phyloP scores from a whole-genome alignment of 768 basidiomycete genomes.

The Macrolepiota dolichaula region DNA sequence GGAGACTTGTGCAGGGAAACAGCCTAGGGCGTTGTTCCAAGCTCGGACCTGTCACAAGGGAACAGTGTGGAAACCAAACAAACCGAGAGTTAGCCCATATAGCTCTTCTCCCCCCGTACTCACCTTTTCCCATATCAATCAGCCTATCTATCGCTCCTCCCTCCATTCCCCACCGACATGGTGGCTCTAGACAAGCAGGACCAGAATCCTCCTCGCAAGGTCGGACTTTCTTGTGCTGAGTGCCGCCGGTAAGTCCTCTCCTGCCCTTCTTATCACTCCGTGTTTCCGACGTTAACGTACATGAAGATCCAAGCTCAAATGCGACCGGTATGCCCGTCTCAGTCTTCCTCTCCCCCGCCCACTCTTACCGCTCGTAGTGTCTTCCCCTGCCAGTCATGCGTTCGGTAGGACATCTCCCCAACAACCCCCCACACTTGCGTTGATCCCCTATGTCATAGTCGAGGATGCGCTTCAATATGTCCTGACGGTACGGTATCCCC shows the following conservation, averaged over 20 bases:
- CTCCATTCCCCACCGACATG: background rate
- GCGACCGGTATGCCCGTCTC: conserved; percentile 35
- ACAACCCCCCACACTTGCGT: background rate
- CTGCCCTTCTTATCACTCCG: background rate
- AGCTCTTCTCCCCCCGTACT: background rate
- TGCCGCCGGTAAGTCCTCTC: conserved; percentile 38
- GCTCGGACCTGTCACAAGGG: conserved; percentile 12
- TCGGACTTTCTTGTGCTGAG: conserved; percentile 48
- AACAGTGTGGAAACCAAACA: conserved; percentile 11
- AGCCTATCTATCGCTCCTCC: conserved; percentile 7
- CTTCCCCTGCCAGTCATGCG: conserved; percentile 55
- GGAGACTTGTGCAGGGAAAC: background rate
- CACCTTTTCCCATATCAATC: conserved; percentile 9
- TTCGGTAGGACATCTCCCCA: conserved; percentile 27
- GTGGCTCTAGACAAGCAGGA: conserved; percentile 5
- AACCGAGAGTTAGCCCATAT: conserved; percentile 6
- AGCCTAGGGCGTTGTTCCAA: conserved; percentile 6
- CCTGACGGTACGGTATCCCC: conserved; percentile 36
- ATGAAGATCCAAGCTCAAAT: conserved; percentile 50
- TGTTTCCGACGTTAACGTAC: background rate
- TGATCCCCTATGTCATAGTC: conserved; percentile 22
- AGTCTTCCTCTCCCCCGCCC: background rate
- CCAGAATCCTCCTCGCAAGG: conserved; percentile 26
- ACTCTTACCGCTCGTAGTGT: conserved; percentile 23
- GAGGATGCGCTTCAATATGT: conserved; percentile 51